These are phyloP conservation scores for Symbiodinium pilosum DNA, from an alignment of 73 alveolate genomes.

Conservation along the genomic window DNA sequence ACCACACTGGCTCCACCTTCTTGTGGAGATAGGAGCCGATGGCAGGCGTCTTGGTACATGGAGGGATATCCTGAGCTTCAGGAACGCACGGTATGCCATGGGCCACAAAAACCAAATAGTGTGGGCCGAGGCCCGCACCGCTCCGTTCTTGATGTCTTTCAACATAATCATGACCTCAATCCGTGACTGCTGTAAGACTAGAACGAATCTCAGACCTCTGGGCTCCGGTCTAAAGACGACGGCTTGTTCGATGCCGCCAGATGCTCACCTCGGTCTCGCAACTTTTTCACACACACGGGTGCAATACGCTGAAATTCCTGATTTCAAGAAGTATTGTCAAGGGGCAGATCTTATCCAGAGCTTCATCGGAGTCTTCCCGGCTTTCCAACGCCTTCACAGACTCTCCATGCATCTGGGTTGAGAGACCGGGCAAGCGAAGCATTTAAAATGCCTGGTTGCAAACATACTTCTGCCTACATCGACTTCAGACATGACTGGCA, in stretches of 20 bases:
- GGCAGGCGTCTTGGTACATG: slow-evolving; percentile 56
- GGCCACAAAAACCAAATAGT: neutral
- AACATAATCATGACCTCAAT: slow-evolving; percentile 56
- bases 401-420: too few species aligned
- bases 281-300: too few species aligned
- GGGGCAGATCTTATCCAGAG: slow-evolving; percentile 55
- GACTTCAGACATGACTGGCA: too few species aligned
- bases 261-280: too few species aligned
- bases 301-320: too few species aligned
- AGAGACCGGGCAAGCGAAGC: too few species aligned
- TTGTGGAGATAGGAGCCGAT: slow-evolving; percentile 84
- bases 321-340: neutral
- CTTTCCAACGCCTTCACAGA: slow-evolving; percentile 35
- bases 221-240: slow-evolving; percentile 26
- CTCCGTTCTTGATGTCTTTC: slow-evolving; percentile 64
- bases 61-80: neutral
- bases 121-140: neutral
- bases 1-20: neutral
- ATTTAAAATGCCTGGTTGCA: too few species aligned
- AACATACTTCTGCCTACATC: too few species aligned
- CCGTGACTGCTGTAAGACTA: neutral
- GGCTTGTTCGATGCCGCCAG: slow-evolving; percentile 87
- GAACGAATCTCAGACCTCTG: neutral
- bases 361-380: slow-evolving; percentile 55
- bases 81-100: neutral